Evolutionary conservation across 495 filamentous ascomycete species (phyloP).

Genomic region (Emericellopsis terricola): DNA sequence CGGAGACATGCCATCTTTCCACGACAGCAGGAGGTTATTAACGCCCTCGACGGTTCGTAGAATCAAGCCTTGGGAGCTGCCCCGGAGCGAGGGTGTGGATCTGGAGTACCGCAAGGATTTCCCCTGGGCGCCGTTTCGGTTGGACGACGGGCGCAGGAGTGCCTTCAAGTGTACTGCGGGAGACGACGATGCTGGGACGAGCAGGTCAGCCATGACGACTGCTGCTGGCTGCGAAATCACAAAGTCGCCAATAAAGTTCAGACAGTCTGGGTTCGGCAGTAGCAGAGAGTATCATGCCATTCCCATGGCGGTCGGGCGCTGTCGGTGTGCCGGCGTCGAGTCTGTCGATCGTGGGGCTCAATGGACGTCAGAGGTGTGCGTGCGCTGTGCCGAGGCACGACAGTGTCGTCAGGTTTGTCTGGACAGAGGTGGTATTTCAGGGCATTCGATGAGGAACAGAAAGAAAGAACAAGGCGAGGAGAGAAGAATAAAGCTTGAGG

Average conservation of each 20-base stretch:
- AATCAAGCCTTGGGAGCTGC: neutral
- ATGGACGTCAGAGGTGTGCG: neutral
- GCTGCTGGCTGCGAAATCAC: neutral
- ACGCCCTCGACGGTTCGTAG: slow-evolving; percentile 6
- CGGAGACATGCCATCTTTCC: slow-evolving; percentile 36
- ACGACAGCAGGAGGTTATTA: slow-evolving; percentile 28
- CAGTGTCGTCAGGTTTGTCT: too few relatives aligned
- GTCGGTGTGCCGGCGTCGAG: too few relatives aligned
- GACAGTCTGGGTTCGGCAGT: too few relatives aligned
- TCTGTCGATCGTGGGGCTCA: neutral
- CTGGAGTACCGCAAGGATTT: neutral
- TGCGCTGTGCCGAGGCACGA: too few relatives aligned
- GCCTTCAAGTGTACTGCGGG: neutral
- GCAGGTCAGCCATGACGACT: slow-evolving; percentile 1
- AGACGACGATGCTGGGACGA: neutral
- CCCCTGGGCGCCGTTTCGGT: neutral
- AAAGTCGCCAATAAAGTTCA: too few relatives aligned
- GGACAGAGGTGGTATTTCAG: too few relatives aligned
- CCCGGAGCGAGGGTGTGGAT: neutral
- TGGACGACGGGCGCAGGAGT: neutral
- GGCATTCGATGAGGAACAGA: too few relatives aligned
- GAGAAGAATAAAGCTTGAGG: too few relatives aligned
- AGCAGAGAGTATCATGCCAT: too few relatives aligned
- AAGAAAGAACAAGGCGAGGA: too few relatives aligned
- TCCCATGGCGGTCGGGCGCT: too few relatives aligned